Percentiles rank a stretch among this genome's conserved stretches.
Evolutionary conservation across 2,329 filamentous ascomycete species (phyloP).

Genomic region (Chaetomium sp.): DNA sequence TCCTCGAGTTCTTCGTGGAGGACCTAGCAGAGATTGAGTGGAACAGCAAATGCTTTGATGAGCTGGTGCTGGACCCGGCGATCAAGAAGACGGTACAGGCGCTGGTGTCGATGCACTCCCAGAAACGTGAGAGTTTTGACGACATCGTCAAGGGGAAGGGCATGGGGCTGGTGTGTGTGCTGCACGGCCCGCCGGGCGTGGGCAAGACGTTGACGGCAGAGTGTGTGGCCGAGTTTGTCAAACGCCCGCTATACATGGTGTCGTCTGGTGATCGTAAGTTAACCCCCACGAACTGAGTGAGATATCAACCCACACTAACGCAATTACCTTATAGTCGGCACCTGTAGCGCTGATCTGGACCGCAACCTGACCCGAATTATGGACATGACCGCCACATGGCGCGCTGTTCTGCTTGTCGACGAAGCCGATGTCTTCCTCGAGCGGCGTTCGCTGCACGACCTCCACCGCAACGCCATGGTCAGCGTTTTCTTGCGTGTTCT

Average conservation of each 20-base stretch:
- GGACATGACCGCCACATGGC: constrained; percentile 22
- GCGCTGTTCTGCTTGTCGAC: constrained; percentile 33
- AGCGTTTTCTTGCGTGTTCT: constrained; percentile 15
- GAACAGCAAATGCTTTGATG: constrained; percentile 21
- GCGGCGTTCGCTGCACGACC: constrained; percentile 27
- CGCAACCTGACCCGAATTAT: constrained; percentile 17
- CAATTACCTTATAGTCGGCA: constrained; percentile 23
- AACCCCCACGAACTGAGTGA: no score
- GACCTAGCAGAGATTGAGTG: constrained; percentile 18
- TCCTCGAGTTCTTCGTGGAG: constrained; percentile 22
- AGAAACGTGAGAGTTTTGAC: constrained; percentile 20
- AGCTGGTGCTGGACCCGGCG: constrained; percentile 17
- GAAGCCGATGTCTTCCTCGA: constrained; percentile 36
- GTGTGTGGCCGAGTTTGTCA: constrained; percentile 31
- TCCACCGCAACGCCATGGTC: constrained; percentile 33
- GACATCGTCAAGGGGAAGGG: constrained; percentile 33
- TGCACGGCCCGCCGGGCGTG: constrained; percentile 31
- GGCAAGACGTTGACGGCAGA: constrained; percentile 34
- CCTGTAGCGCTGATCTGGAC: constrained; percentile 20
- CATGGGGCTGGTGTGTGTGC: constrained; percentile 30
- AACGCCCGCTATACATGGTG: constrained; percentile 32
- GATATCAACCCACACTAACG: neutral
- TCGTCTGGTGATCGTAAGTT: constrained; percentile 31
- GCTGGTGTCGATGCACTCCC: constrained; percentile 23
- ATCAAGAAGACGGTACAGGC: constrained; percentile 27